Base-by-base conservation (phyloP, 495 filamentous ascomycete genomes). In the Hypoxylon cercidicola region DNA sequence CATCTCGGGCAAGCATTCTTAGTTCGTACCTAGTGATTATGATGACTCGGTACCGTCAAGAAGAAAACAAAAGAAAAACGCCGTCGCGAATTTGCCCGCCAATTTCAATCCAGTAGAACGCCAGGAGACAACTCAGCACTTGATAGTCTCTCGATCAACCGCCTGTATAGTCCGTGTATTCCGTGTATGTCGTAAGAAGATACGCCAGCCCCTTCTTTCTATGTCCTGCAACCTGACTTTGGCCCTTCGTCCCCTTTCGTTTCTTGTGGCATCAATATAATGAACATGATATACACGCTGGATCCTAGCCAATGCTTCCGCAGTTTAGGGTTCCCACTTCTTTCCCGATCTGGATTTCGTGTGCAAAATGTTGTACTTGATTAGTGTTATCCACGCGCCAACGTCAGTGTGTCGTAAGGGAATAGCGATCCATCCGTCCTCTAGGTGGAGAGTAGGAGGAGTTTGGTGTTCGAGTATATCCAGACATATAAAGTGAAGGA, bases 121-220 rank as follows among this genome's bases (percentile, higher is more conserved):
- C 75, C 77, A 43, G 69, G 77, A 81, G 79, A 83, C 78, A 43
- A 62, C 66, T 82, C 81, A 83, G 81, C 81, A 76, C 81, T 83
- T 83, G 81, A 82, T 64, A 55, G 75, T 75, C 77, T 77, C 78
- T 70, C 47, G 48, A 61, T 49, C 66, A 13, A 52, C 54, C 53
- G 6, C 18, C 37, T 19, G 25, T 54, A 37, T 43, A 45, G 52
- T 43, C 35, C 15, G 18, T 41, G 41, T 32, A 20, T 55, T 32
- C 50, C 19, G 13, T 37, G 30, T 43, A 35, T 46, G 15, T 34
- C 41, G 19, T 55, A 47, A 66, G 13, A 37, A 5, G 34, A 37
- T 3, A 37, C 34, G 34, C 25, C 25, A 28, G 7, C 25, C 25
- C 25, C 25, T 28, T 28, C 25, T 28, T 28, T 28, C 25, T 3